phyloP scores from a whole-genome alignment of 129 eudicot genomes.

The Solidago caesia region DNA sequence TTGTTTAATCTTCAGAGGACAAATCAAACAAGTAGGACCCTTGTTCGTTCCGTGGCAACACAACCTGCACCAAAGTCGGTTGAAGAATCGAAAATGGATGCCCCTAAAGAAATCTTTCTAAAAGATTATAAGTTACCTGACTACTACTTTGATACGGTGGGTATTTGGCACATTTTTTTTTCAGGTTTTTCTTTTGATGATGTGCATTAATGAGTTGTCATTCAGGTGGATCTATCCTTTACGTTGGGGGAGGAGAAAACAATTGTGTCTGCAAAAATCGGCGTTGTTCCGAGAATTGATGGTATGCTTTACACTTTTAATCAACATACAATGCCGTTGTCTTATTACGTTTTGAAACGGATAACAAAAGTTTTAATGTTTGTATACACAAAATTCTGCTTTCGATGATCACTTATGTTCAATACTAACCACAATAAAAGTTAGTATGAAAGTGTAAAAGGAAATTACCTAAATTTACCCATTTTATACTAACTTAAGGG shows the following conservation, averaged over 20 bases:
- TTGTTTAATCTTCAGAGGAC: conserved; percentile 36
- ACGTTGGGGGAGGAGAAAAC: conserved; percentile 83
- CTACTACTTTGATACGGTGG: conserved; percentile 85
- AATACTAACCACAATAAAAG: no score
- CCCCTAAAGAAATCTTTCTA: conserved; percentile 81
- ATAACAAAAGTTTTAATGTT: no score
- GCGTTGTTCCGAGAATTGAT: conserved; percentile 64
- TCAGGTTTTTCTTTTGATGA: not conserved
- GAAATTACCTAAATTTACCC: no score
- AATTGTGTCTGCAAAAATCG: conserved; percentile 60
- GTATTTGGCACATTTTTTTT: not conserved
- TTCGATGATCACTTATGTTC: no score
- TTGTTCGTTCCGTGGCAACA: conserved; percentile 74
- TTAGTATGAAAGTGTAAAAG: no score
- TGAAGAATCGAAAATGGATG: conserved; percentile 71
- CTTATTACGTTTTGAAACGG: no score
- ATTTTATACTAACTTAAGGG: no score
- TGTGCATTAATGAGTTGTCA: conserved; percentile 7
- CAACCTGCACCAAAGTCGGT: conserved; percentile 48
- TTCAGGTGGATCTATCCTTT: conserved; percentile 82
- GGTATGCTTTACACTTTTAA: conserved; percentile 43
- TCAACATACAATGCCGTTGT: not conserved
- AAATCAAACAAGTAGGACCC: conserved; percentile 41
- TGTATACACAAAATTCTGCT: no score
- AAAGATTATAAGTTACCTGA: conserved; percentile 93